Conservation (phyloP, 2,329 filamentous ascomycete genomes). For the Talaromyces piceae region DNA sequence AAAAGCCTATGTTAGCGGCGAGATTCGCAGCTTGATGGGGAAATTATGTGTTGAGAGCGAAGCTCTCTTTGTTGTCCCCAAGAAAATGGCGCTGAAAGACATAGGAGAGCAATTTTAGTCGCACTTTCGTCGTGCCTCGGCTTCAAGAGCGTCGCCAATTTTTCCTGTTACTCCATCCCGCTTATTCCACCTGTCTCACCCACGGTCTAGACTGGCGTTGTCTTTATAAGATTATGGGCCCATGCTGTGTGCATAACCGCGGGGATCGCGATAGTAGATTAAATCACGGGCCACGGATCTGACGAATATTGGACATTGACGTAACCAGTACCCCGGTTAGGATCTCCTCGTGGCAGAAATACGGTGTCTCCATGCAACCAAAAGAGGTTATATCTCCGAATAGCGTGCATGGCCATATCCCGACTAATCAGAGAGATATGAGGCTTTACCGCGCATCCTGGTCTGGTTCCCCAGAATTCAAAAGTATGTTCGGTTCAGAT, state of each 20-base stretch:
- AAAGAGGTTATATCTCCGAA: neutral
- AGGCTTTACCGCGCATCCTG: neutral
- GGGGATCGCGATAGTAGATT: neutral
- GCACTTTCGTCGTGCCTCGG: neutral
- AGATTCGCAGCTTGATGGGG: slow-evolving; percentile 40
- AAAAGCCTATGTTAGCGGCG: slow-evolving; percentile 30
- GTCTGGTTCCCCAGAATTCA: neutral
- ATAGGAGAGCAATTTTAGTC: slow-evolving; percentile 34
- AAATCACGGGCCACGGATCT: neutral
- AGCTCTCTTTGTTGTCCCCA: slow-evolving; percentile 53
- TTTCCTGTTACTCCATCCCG: neutral
- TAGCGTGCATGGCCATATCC: neutral
- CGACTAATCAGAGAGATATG: too few relatives aligned
- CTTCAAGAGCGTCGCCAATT: neutral
- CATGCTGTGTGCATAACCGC: neutral
- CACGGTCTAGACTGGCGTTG: neutral
- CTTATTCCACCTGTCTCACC: neutral
- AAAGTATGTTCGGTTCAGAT: neutral
- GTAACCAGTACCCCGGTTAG: neutral
- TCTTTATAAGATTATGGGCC: neutral
- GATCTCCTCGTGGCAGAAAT: neutral
- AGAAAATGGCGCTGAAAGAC: slow-evolving; percentile 36
- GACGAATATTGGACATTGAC: neutral
- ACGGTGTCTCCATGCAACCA: neutral
- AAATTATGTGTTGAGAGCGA: slow-evolving; percentile 52